Conservation (phyloP, 2,329 filamentous ascomycete genomes). For the Trichoderma endophyticum region DNA sequence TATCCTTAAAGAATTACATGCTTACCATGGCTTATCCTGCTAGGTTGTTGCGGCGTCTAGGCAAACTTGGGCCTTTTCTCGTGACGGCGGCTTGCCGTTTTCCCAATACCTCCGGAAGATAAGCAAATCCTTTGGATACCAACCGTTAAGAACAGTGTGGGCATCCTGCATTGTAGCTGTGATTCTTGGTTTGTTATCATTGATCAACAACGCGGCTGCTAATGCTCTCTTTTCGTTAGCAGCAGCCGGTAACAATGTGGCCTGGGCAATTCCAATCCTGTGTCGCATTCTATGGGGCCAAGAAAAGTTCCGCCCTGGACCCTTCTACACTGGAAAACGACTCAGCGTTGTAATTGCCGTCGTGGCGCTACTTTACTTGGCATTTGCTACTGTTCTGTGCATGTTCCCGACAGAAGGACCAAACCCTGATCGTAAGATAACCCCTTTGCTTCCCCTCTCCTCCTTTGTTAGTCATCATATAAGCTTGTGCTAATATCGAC, state of each 20-base stretch:
- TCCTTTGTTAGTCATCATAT: rapidly evolving
- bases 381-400: neutral
- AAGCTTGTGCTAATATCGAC: neutral
- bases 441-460: neutral
- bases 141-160: constrained; percentile 2
- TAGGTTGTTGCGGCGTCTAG: constrained; percentile 2
- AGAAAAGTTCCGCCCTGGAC: neutral
- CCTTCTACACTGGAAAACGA: neutral
- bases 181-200: neutral
- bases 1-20: neutral
- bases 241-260: neutral
- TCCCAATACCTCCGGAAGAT: neutral
- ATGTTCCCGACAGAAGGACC: constrained; percentile 7
- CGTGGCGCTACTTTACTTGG: neutral
- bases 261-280: neutral
- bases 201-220: neutral
- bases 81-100: neutral
- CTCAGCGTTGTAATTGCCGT: neutral
- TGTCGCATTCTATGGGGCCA: neutral
- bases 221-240: constrained; percentile 1
- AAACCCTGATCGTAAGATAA: constrained; percentile 1
- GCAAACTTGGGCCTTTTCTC: constrained; percentile 1
- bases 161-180: neutral
- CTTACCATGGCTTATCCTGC: neutral
- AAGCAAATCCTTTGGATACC: neutral